A percentile compares a stretch with the other conserved stretches of the same genome.
Evolutionary conservation across 1,284 basidiomycete genomes (phyloP).

Genomic region (Leccinum subrobustum): DNA sequence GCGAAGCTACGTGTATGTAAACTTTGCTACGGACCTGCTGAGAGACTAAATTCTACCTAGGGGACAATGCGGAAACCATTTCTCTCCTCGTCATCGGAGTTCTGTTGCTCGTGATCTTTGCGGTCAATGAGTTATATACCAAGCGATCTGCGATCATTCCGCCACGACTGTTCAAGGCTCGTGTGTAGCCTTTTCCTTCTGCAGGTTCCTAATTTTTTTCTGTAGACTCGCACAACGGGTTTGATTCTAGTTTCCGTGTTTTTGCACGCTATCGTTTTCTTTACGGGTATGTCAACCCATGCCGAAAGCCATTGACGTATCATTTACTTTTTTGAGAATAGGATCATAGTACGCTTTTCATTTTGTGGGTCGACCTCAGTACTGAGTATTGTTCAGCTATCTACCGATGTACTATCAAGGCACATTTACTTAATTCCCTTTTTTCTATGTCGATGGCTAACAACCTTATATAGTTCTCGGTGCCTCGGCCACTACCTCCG

Average conservation of each 20-base stretch:
- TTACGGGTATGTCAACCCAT: constrained; percentile 23
- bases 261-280: constrained; percentile 42
- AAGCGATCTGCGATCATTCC: constrained; percentile 53
- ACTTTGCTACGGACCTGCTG: not conserved
- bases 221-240: constrained; percentile 43
- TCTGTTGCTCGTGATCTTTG: constrained; percentile 38
- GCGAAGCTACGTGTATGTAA: constrained; percentile 28
- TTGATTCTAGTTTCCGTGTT: constrained; percentile 39
- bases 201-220: constrained; percentile 2
- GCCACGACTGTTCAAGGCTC: constrained; percentile 42
- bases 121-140: constrained; percentile 47
- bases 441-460: constrained; percentile 22
- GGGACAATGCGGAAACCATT: constrained; percentile 42
- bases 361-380: not conserved
- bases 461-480: constrained; percentile 38
- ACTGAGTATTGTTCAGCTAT: constrained; percentile 24
- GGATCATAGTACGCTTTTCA: constrained; percentile 27
- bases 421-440: not conserved
- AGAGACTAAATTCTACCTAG: constrained; percentile 15
- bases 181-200: not conserved
- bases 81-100: constrained; percentile 48
- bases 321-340: constrained; percentile 7
- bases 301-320: not conserved
- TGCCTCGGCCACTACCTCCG: constrained; percentile 41
- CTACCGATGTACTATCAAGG: constrained; percentile 34